These are phyloP conservation scores for Przewalskia tangutica DNA, from an alignment of 257 asterid genomes.

Conservation along the genomic window DNA sequence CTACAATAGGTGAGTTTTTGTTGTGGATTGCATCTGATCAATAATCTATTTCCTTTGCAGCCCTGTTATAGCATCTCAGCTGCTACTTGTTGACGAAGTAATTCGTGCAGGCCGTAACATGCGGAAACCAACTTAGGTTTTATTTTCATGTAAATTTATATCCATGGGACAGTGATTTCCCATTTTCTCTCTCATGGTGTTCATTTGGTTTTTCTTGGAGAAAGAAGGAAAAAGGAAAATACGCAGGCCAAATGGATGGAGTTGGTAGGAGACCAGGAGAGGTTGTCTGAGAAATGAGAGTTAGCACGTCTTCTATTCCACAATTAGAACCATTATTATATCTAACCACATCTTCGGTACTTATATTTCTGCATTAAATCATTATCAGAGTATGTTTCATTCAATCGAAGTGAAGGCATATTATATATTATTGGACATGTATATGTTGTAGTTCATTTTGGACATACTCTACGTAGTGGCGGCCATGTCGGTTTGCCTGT, in stretches of 20 bases:
- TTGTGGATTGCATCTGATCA: background rate
- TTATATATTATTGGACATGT: too few relatives aligned
- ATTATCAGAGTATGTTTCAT: background rate
- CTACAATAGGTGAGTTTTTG: background rate
- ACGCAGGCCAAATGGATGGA: background rate
- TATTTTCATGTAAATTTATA: background rate
- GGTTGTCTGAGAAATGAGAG: background rate
- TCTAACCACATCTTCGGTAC: background rate
- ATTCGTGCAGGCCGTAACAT: conserved; percentile 97
- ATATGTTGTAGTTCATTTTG: too few relatives aligned
- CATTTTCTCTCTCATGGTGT: background rate
- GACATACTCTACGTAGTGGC: too few relatives aligned
- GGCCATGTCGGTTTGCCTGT: too few relatives aligned
- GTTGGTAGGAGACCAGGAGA: background rate
- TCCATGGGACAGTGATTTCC: background rate
- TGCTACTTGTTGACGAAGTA: conserved; percentile 90
- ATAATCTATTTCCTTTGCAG: conserved; percentile 33
- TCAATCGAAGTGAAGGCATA: too few relatives aligned
- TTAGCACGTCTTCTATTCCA: background rate
- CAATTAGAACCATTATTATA: background rate
- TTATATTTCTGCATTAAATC: background rate
- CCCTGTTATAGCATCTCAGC: conserved; percentile 84
- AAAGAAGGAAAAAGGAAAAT: background rate
- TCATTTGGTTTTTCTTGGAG: background rate
- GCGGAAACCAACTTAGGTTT: conserved; percentile 65